Conservation (phyloP, 768 basidiomycete species). For the Suillus americanus region DNA sequence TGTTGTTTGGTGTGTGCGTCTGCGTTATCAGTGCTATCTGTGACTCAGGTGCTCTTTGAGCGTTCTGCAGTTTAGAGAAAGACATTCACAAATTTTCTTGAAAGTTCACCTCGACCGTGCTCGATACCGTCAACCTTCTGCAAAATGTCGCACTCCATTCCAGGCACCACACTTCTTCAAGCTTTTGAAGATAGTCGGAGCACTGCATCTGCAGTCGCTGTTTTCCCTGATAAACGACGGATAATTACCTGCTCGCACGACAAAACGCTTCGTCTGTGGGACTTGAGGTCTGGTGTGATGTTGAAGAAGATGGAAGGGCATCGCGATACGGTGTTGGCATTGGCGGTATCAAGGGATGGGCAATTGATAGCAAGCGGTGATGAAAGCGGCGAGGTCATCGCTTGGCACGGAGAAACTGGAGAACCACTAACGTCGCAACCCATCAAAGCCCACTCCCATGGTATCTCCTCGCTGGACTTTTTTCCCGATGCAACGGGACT, state of each 20-base stretch:
- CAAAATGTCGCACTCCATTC: neutral
- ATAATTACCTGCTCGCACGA: neutral
- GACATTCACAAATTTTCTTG: neutral
- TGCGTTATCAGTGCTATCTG: neutral
- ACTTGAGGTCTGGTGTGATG: neutral
- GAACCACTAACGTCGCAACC: neutral
- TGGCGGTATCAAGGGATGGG: neutral
- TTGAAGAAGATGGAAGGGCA: neutral
- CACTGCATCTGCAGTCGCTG: neutral
- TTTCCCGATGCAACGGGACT: neutral
- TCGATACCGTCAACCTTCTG: neutral
- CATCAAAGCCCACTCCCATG: neutral
- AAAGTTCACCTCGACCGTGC: neutral
- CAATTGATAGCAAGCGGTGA: neutral
- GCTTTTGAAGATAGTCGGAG: neutral
- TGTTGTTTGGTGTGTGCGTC: neutral
- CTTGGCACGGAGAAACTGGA: neutral
- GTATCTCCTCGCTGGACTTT: neutral
- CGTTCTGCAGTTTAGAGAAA: neutral
- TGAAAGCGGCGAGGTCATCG: neutral
- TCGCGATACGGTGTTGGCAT: neutral
- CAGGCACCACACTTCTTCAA: neutral
- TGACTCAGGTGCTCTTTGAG: neutral
- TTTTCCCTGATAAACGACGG: neutral
- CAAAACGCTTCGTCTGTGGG: neutral